Base-by-base conservation (phyloP, 2,329 filamentous ascomycete genomes). In the Dactylellina haptotyla region DNA sequence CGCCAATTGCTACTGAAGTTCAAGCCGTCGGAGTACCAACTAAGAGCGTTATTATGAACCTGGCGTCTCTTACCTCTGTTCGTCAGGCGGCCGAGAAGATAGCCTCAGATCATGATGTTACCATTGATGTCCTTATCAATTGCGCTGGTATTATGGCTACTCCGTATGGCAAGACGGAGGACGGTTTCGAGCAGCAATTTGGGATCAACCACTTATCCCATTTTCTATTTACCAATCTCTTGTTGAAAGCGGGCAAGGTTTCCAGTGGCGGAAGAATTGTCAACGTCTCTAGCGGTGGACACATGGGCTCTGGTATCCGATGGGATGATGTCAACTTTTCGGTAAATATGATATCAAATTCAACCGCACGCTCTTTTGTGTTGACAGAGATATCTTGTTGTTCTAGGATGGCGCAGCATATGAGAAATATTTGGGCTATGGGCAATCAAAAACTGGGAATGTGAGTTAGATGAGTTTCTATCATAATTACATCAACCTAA, bases 251-350 rank as follows among this genome's bases (percentile, higher is more conserved):
- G 30, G 73, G 85, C 1, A 75, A 76, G 1, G 70, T 51, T 2
- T 66, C 76, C 0, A 78, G 79, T 12, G 76, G 78, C 6, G 78
- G 80, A 4, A 80, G 83, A 3, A 77, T 84, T 48, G 80, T 84
- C 28, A 84, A 82, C 74, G 74, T 84, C 23, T 76, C 79, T 39
- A 81, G 82, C 70, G 75, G 81, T 34, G 81, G 81, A 20, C 82
- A 84, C 77, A 74, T 51, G 23, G n/a, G 43, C 10, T 34, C 26
- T 10, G 37, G 26, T 4, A 69, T 69, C 25, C 14, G 64, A 51
- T 69, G 64, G 64, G 54, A 69, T 20, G 64, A 61, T 43, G 20
- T 69, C 18, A 37, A 61, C 9, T 69, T 69, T 20, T 45, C 43
- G 23, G 64, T 69, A 26, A 23, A 16, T 26, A 50, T 8, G 25